Conservation (phyloP, 192 early-diverging fungal genomes). For the Backusella westeae region DNA sequence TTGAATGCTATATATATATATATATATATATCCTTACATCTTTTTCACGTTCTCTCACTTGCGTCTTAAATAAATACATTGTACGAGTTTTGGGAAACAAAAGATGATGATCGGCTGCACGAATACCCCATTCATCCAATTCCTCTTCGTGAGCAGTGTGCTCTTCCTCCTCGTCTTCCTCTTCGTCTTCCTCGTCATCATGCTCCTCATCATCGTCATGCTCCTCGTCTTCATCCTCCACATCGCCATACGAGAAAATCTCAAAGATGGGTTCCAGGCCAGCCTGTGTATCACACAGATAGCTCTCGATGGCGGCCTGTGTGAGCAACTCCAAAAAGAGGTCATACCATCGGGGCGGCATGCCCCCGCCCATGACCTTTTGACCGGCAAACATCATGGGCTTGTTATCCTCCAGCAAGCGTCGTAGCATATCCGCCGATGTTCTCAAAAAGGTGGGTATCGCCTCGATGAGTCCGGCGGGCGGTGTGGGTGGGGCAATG, state of each 20-base stretch:
- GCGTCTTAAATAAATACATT: conserved; percentile 43
- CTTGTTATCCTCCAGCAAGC: conserved; percentile 15
- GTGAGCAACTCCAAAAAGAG: conserved; percentile 54
- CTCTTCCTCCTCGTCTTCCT: conserved; percentile 12
- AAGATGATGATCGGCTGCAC: conserved; percentile 45
- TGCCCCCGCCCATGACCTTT: conserved; percentile 40
- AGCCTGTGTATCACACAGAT: conserved; percentile 45
- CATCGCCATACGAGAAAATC: conserved; percentile 54
- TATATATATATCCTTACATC: conserved; percentile 5
- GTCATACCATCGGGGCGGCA: conserved; percentile 52
- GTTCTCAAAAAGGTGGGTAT: conserved; percentile 50
- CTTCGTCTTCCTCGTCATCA: conserved; percentile 16
- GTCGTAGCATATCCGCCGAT: conserved; percentile 43
- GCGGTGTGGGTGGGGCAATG: conserved; percentile 14
- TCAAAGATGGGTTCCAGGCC: conserved; percentile 50
- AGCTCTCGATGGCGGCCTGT: conserved; percentile 52
- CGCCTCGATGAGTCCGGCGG: conserved; percentile 46
- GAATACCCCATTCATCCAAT: conserved; percentile 38
- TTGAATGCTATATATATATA: not conserved
- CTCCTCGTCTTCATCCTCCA: conserved; percentile 37
- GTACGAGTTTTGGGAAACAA: conserved; percentile 49
- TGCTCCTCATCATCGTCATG: conserved; percentile 14
- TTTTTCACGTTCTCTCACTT: conserved; percentile 33
- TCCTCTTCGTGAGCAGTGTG: conserved; percentile 26
- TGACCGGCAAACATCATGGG: conserved; percentile 37